Percentiles rank a stretch among this genome's conserved stretches.
Evolutionary conservation across 225 moss, liverwort and hornwort genomes (phyloP).

Genomic region (Marchantia paleacea): DNA sequence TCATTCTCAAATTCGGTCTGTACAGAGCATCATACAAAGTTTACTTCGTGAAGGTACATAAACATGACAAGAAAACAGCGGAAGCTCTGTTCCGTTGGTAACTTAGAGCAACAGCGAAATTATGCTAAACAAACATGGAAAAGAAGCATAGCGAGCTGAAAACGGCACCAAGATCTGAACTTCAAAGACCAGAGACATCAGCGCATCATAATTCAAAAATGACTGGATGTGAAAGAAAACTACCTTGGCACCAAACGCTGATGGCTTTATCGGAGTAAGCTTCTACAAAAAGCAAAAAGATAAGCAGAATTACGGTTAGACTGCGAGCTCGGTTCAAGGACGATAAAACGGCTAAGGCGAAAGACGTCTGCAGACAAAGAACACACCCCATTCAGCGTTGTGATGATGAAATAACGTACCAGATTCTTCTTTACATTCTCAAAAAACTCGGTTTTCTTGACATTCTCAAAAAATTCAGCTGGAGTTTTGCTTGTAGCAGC

Average conservation of each 20-base stretch:
- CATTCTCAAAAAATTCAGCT: constrained; percentile 93
- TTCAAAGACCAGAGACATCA: neutral
- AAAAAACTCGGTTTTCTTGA: constrained; percentile 92
- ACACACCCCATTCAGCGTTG: neutral
- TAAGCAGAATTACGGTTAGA: neutral
- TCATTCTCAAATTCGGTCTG: constrained; percentile 66
- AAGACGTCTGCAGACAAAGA: neutral
- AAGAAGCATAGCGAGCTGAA: no score
- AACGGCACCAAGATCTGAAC: neutral
- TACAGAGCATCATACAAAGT: neutral
- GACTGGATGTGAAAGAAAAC: neutral
- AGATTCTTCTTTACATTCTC: constrained; percentile 97
- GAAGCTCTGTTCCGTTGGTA: no score
- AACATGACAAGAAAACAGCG: no score
- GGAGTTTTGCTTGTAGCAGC: constrained; percentile 91
- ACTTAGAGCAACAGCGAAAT: no score
- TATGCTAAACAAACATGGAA: no score
- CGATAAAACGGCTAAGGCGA: neutral
- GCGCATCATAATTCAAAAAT: neutral
- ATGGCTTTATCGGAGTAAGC: constrained; percentile 34
- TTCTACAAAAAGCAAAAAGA: constrained; percentile 25
- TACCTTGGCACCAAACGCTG: constrained; percentile 41
- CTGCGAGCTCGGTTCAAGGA: neutral
- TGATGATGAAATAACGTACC: constrained; percentile 34
- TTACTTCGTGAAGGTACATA: neutral